Evolutionary conservation across 495 filamentous ascomycete species (phyloP), one percentile per base, ranked within the genome.

Genomic region (Immersiella caudata): DNA sequence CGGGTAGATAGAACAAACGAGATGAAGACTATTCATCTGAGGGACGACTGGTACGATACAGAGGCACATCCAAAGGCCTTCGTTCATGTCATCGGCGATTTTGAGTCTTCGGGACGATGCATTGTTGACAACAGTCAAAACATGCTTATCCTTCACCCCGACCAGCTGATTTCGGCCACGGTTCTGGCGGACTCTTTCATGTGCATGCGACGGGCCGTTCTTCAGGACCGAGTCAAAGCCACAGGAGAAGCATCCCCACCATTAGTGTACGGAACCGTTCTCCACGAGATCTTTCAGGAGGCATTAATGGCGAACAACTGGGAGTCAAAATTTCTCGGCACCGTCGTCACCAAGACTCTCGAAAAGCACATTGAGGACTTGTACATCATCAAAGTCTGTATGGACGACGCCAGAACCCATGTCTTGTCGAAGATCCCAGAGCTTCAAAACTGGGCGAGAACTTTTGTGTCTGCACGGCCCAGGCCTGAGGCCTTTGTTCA

Each of bases 201-300:
- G 50, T 99, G 95, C 73, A 87, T 88, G 68, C 88, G 95, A 14
- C 90, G 93, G 62, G 93, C 95, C 26, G 93, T 97, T 1, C 87
- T 99, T 35, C 93, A 97, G 73, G 94, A 97, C 73, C 88, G 95
- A 55, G 90, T 97, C 74, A 98, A 97, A 76, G 91, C 90, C 49
- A 91, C 92, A 0, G 87, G 88, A 66, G 90, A 92, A 66, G 80
- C 92, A 46, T 93, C 86, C 49, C 85, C 88, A 40, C 84, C 93
- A 2, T 86, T 94, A 67, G 86, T 96, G 6, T 99, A 97, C 73
- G 95, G 95, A 35, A 92, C 90, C 22, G 87, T 98, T 49, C 86
- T 99, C 18, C 95, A 99, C 78, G 94, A 97, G 67, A 85, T 98
- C 57, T 97, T 97, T 71, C 94, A 98, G 79, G 88, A 92, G 70